Base-by-base conservation (phyloP, 768 basidiomycete genomes). In the Xerocomellus amylosporus region DNA sequence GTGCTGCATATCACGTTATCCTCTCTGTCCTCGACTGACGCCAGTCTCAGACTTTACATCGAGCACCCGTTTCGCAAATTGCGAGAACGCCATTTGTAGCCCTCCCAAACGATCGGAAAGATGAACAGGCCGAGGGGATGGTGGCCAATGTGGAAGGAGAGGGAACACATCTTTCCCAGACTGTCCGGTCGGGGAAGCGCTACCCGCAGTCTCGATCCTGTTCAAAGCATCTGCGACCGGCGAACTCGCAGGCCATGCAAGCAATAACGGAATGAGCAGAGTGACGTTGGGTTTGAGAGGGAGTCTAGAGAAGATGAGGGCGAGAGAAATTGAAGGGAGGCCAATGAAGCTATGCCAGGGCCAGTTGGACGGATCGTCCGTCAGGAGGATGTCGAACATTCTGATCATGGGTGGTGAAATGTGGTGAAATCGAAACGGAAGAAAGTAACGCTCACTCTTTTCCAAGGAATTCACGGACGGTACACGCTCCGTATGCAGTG, bases 271-370 rank as follows among this genome's bases (percentile, higher is more conserved):
- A 19, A 66, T 38, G 47, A 64, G 57, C 0, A 62, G 68, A 0
- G 70, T 58, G 14, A 70, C 51, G 17, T 57, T 58, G 22, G 66
- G 67, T 36, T 63, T 69, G 19, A 73, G 39, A 51, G 77, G 75
- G 40, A 84, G 76, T 38, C 86, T 84, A 30, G 86, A 80, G 30
- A 82, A 70, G 62, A 90, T 75, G 57, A 92, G 83, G 26, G 79
- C 77, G 41, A 89, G 66, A 0, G 90, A 87, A 37, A 92, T 77
- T 31, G 87, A 68, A 8, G 87, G 88, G 15, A 92, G 82, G 66
- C 90, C 85, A 64, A 89, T 67, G 71, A 80, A 88, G 36, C 87
- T 86, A 42, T 84, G 80, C 81, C 83, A 85, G 2, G 87, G 84
- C 90, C 90, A 92, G 49, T 84, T 81, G 38, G 74, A 71, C 1